These are phyloP conservation scores for Lentinula sp. DNA, from an alignment of 768 basidiomycete species.

Conservation along the genomic window DNA sequence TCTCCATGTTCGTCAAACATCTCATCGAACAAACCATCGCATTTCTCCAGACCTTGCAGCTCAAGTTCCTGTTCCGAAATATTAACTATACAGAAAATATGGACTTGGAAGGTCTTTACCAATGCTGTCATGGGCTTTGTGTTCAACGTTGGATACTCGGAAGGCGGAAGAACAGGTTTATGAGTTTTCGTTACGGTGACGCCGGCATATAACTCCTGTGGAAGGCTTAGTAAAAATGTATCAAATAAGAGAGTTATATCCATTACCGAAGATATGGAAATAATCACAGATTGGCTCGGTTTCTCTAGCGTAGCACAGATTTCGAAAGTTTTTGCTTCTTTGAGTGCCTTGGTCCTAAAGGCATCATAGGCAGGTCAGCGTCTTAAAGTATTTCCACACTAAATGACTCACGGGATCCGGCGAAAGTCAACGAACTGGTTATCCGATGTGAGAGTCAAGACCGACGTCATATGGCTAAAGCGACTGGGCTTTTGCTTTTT, in stretches of 20 bases:
- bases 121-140: conserved; percentile 63
- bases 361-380: neutral
- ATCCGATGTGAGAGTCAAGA: conserved; percentile 76
- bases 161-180: conserved; percentile 48
- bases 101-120: conserved; percentile 26
- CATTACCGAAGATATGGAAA: conserved; percentile 58
- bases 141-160: conserved; percentile 58
- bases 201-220: conserved; percentile 73
- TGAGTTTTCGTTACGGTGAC: conserved; percentile 45
- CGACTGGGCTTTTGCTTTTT: conserved; percentile 38
- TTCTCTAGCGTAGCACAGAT: conserved; percentile 57
- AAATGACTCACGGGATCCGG: conserved; percentile 55
- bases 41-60: conserved; percentile 59
- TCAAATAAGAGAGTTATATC: neutral
- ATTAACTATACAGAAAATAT: neutral
- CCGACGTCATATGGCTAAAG: conserved; percentile 55
- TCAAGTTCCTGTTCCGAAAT: conserved; percentile 48
- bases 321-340: conserved; percentile 50
- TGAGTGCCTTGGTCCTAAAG: conserved; percentile 62
- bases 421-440: conserved; percentile 73
- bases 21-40: conserved; percentile 65
- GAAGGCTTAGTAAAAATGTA: conserved; percentile 8
- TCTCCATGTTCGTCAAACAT: conserved; percentile 33
- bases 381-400: neutral
- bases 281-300: conserved; percentile 65